Conservation (phyloP, 1,284 basidiomycete species). For the Vanrija sp. region DNA sequence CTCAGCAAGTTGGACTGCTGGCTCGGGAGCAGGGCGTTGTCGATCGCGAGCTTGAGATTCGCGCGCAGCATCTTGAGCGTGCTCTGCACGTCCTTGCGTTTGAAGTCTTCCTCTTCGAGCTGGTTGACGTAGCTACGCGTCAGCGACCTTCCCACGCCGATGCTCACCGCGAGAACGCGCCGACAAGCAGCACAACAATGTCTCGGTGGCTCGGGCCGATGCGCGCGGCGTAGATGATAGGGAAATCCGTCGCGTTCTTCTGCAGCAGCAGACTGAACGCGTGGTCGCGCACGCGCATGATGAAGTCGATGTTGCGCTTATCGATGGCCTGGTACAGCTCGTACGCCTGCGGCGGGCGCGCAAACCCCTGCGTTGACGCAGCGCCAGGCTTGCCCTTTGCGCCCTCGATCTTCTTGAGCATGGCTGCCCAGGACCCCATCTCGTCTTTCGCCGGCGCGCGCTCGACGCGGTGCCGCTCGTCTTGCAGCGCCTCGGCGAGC, state of each 20-base stretch:
- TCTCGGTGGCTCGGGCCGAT: conserved; percentile 44
- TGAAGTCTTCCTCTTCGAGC: conserved; percentile 45
- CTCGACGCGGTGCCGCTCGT: conserved; percentile 37
- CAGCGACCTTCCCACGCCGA: not conserved
- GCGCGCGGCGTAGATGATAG: conserved; percentile 46
- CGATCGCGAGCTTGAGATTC: conserved; percentile 50
- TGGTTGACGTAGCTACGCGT: conserved; percentile 45
- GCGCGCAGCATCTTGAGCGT: conserved; percentile 43
- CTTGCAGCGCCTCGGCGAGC: conserved; percentile 46
- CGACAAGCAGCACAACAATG: conserved; percentile 45
- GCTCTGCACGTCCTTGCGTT: conserved; percentile 40
- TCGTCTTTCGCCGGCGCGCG: conserved; percentile 23
- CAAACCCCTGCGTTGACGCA: conserved; percentile 17
- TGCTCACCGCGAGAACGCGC: conserved; percentile 45
- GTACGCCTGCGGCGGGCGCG: conserved; percentile 45
- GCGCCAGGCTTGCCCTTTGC: conserved; percentile 1
- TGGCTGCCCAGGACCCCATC: conserved; percentile 28
- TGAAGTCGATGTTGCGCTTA: conserved; percentile 46
- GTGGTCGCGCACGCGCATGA: conserved; percentile 48
- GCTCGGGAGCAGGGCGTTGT: conserved; percentile 43
- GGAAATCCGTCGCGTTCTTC: conserved; percentile 48
- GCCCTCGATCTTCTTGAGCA: not conserved
- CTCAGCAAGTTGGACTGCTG: conserved; percentile 35
- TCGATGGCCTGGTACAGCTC: conserved; percentile 50
- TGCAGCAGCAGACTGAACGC: conserved; percentile 43